phyloP scores from a whole-genome alignment of 1,284 basidiomycete genomes.

The Tylopilus orsonianus region DNA sequence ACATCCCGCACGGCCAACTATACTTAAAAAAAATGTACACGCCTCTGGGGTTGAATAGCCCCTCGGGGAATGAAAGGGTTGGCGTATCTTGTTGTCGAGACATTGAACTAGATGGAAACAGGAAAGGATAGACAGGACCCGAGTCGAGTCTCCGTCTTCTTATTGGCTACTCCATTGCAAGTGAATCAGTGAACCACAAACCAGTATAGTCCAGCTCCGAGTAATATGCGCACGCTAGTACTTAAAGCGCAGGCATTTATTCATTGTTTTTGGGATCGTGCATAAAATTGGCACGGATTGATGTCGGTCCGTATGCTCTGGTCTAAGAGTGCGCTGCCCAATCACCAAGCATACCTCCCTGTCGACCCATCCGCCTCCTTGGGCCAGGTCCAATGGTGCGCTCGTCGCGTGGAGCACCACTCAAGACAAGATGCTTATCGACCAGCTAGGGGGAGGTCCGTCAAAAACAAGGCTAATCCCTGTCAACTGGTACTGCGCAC shows the following conservation, averaged over 20 bases:
- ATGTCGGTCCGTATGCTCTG: neutral
- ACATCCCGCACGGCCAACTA: constrained; percentile 67
- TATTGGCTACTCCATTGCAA: neutral
- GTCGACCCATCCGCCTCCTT: constrained; percentile 49
- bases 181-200: neutral
- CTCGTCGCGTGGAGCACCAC: constrained; percentile 43
- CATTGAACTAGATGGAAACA: neutral
- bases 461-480: constrained; percentile 11
- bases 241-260: neutral
- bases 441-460: constrained; percentile 48
- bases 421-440: constrained; percentile 64
- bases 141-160: constrained; percentile 1
- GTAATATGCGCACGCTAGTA: neutral
- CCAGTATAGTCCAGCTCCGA: no score
- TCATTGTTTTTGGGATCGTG: neutral
- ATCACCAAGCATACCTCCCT: constrained; percentile 44
- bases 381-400: constrained; percentile 37
- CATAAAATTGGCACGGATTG: neutral
- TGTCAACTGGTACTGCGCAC: constrained; percentile 49
- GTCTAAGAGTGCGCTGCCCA: constrained; percentile 42
- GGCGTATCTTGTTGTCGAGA: constrained; percentile 1
- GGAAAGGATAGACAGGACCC: no score
- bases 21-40: constrained; percentile 46
- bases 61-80: neutral
- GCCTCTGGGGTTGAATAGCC: neutral